Conservation (phyloP, 169 alveolate genomes). For the Fabrea salina region DNA sequence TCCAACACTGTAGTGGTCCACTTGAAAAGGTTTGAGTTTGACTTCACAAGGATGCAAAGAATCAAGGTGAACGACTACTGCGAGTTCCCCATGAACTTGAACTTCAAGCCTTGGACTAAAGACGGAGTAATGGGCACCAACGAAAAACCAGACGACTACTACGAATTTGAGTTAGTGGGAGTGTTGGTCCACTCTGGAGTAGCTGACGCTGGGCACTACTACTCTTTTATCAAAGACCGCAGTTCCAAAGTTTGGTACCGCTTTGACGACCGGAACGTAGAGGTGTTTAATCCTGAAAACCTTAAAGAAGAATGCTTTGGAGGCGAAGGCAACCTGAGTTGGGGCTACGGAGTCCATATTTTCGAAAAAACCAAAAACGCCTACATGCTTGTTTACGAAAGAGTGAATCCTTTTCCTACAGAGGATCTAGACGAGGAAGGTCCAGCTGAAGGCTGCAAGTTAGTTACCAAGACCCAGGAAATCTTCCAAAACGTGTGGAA, state of each 20-base stretch:
- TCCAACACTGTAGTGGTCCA: slow-evolving; percentile 68
- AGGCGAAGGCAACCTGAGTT: slow-evolving; percentile 48
- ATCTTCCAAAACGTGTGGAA: slow-evolving; percentile 34
- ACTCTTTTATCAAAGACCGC: slow-evolving; percentile 68
- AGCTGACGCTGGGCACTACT: slow-evolving; percentile 86
- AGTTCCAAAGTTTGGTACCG: slow-evolving; percentile 24
- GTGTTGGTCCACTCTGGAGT: slow-evolving; percentile 82
- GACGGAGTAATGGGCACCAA: slow-evolving; percentile 48
- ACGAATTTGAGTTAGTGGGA: slow-evolving; percentile 69
- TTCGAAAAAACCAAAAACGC: slow-evolving; percentile 50
- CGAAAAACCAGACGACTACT: slow-evolving; percentile 59
- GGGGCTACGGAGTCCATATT: not conserved
- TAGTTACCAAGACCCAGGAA: not conserved
- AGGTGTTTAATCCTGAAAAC: slow-evolving; percentile 57
- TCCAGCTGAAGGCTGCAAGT: not conserved
- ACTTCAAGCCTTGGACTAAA: slow-evolving; percentile 72
- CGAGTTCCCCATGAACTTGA: slow-evolving; percentile 73
- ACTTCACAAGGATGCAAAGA: slow-evolving; percentile 64
- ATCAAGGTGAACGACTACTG: slow-evolving; percentile 73
- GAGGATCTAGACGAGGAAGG: not conserved
- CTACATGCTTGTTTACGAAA: slow-evolving; percentile 70
- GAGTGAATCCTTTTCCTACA: slow-evolving; percentile 34
- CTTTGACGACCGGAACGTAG: slow-evolving; percentile 35
- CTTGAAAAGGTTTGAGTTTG: slow-evolving; percentile 77
- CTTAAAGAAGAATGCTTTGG: slow-evolving; percentile 83